phyloP scores from a whole-genome alignment of 805 yeast genomes.

The Saccharomyces paradoxus region DNA sequence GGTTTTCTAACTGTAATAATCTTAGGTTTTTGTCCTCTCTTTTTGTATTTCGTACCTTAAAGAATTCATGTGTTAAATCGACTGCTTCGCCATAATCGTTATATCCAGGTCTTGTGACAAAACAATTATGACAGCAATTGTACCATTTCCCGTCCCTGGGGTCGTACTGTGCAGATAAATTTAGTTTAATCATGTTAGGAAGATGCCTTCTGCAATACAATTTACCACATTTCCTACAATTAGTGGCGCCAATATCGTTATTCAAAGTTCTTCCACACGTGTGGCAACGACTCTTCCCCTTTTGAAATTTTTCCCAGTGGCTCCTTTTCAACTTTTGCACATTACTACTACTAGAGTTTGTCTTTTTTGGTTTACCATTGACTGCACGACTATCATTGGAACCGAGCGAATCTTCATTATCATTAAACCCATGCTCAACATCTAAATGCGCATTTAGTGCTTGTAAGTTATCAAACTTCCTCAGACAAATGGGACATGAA shows the following conservation, averaged over 20 bases:
- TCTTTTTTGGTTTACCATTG: slow-evolving; percentile 6
- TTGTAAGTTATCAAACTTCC: slow-evolving; percentile 42
- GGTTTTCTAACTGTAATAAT: slow-evolving; percentile 50
- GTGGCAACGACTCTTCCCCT: slow-evolving; percentile 22
- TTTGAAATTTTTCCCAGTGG: slow-evolving; percentile 29
- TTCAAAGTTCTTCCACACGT: slow-evolving; percentile 52
- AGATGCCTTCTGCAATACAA: slow-evolving; percentile 64
- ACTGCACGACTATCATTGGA: not conserved
- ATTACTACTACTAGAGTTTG: slow-evolving; percentile 1
- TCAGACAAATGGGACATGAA: slow-evolving; percentile 65
- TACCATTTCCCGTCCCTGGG: slow-evolving; percentile 54
- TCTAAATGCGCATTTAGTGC: slow-evolving; percentile 68
- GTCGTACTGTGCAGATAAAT: slow-evolving; percentile 40
- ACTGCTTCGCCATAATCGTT: slow-evolving; percentile 35
- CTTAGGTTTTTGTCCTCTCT: slow-evolving; percentile 45
- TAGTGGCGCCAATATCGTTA: slow-evolving; percentile 35
- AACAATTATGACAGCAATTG: slow-evolving; percentile 62
- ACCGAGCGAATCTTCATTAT: slow-evolving; percentile 3
- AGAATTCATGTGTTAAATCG: slow-evolving; percentile 43
- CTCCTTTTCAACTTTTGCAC: slow-evolving; percentile 31
- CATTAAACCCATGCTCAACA: slow-evolving; percentile 44
- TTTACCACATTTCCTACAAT: slow-evolving; percentile 72
- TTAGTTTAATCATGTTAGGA: slow-evolving; percentile 42
- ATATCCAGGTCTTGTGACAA: slow-evolving; percentile 45
- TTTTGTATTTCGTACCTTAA: slow-evolving; percentile 33